Percentiles rank a stretch among this genome's conserved stretches.
Conservation (phyloP, 345 rosid genomes). For the Rhizophora apiculata region DNA sequence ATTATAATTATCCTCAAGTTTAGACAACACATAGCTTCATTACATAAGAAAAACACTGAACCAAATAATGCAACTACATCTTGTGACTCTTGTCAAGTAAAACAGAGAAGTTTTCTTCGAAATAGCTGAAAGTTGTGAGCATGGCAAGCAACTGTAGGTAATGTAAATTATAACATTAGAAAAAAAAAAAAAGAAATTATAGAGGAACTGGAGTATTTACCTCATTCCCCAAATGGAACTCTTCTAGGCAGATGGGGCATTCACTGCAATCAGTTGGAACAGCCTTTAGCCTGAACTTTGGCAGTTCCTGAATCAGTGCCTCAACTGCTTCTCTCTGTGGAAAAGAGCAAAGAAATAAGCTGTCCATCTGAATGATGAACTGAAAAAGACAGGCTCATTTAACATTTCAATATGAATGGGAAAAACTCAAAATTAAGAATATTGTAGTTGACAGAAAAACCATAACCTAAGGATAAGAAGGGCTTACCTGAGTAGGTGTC, state of each 20-base stretch:
- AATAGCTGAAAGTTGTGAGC: too few relatives aligned
- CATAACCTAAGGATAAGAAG: neutral
- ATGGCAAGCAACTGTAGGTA: neutral
- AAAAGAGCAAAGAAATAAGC: slow-evolving; percentile 8
- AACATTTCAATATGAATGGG: neutral
- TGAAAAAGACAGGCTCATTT: neutral
- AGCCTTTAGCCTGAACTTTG: slow-evolving; percentile 91
- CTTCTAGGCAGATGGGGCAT: slow-evolving; percentile 98
- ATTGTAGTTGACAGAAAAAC: too few relatives aligned
- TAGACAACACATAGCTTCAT: too few relatives aligned
- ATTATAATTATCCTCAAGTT: too few relatives aligned
- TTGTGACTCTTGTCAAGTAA: too few relatives aligned
- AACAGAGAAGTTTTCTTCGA: too few relatives aligned
- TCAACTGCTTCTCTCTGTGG: slow-evolving; percentile 90
- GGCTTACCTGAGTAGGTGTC: slow-evolving; percentile 81
- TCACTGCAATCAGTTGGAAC: slow-evolving; percentile 97
- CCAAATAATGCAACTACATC: too few relatives aligned
- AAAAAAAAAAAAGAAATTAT: neutral
- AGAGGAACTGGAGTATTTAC: slow-evolving; percentile 28
- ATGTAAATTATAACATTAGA: neutral
- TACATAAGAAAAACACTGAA: too few relatives aligned
- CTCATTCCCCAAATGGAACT: slow-evolving; percentile 89
- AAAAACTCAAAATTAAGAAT: neutral
- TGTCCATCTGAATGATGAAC: slow-evolving; percentile 9
- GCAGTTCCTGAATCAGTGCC: slow-evolving; percentile 95